Evolutionary conservation across 441 rosid genomes (phyloP).

Genomic region (Euphorbia corollata): DNA sequence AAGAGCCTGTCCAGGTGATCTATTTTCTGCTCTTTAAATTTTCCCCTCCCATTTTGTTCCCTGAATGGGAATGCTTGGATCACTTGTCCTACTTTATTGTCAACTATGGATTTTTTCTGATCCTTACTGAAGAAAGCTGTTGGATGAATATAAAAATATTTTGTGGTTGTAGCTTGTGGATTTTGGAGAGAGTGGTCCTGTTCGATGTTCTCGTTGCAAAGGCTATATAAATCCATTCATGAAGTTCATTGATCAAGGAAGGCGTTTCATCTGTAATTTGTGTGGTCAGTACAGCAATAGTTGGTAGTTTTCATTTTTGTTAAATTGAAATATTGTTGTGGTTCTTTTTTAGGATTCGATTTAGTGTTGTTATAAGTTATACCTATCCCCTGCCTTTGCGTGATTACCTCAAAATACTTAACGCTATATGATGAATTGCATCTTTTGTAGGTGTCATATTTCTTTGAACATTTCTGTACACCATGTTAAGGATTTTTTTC

Average conservation of each 20-base stretch:
- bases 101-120: neutral
- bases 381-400: neutral
- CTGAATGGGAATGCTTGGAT: neutral
- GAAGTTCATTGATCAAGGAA: constrained; percentile 80
- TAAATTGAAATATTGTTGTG: neutral
- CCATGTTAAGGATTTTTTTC: neutral
- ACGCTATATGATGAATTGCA: constrained; percentile 1
- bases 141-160: neutral
- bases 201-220: constrained; percentile 83
- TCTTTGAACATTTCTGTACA: constrained; percentile 7
- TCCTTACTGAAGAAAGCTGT: neutral
- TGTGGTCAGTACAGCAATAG: constrained; percentile 45
- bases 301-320: neutral
- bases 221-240: constrained; percentile 75
- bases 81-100: neutral
- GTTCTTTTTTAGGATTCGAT: neutral
- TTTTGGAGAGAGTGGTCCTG: constrained; percentile 83
- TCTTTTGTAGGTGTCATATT: neutral
- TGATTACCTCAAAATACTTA: neutral
- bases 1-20: constrained; percentile 70
- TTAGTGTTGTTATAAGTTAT: neutral
- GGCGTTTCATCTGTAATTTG: constrained; percentile 63
- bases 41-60: neutral
- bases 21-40: neutral
- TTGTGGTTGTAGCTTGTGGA: constrained; percentile 57